These are phyloP conservation scores for Circinella umbellata DNA, from an alignment of 371 early-diverging fungal species.

Conservation along the genomic window DNA sequence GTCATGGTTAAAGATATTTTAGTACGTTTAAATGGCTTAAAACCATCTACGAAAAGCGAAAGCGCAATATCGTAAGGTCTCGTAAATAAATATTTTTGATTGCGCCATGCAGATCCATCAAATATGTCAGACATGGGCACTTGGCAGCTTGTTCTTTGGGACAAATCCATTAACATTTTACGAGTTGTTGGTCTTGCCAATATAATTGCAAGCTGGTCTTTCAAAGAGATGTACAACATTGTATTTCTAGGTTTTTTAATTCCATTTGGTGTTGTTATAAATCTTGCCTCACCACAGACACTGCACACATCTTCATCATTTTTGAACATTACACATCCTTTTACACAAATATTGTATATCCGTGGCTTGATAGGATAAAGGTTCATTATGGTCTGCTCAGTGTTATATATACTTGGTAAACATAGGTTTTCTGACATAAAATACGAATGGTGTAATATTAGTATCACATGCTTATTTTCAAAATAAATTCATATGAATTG, in stretches of 20 bases:
- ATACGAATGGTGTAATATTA: no score
- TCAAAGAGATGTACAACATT: constrained; percentile 9
- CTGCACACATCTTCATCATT: background rate
- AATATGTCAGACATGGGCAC: constrained; percentile 6
- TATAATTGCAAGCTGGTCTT: constrained; percentile 10
- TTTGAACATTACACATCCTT: background rate
- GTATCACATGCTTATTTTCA: no score
- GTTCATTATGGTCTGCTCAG: background rate
- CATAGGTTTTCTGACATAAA: no score
- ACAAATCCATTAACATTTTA: no score
- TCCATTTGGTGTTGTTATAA: background rate
- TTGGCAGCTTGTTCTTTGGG: background rate
- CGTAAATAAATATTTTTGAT: constrained; percentile 6
- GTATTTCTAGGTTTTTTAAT: constrained; percentile 6
- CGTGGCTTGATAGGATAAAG: background rate
- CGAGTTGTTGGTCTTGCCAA: background rate
- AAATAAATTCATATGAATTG: no score
- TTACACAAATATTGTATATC: background rate
- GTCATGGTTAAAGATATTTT: constrained; percentile 10
- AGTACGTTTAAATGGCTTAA: constrained; percentile 3
- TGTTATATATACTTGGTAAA: no score
- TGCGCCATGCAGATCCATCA: constrained; percentile 1
- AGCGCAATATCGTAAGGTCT: constrained; percentile 4
- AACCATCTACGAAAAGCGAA: constrained; percentile 16
- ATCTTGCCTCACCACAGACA: background rate